phyloP scores from a whole-genome alignment of 495 filamentous ascomycete species.

The Neurospora discreta region DNA sequence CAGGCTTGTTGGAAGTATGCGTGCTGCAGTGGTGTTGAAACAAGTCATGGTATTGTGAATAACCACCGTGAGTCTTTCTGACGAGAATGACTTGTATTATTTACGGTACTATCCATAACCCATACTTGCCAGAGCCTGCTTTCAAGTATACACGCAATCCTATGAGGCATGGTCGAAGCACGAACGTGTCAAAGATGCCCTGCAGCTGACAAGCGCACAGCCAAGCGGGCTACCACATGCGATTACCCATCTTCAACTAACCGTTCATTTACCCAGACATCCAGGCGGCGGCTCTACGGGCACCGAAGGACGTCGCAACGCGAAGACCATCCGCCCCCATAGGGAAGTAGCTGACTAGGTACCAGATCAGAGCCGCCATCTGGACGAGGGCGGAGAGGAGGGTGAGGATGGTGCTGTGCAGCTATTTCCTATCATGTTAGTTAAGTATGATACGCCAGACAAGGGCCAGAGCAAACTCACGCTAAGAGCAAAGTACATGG shows the following conservation, averaged over 20 bases:
- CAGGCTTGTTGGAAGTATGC: background rate
- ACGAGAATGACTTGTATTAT: background rate
- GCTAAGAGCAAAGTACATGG: conserved; percentile 81
- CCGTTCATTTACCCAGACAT: conserved; percentile 56
- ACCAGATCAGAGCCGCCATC: conserved; percentile 76
- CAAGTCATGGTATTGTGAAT: background rate
- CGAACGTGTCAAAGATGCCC: background rate
- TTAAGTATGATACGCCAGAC: background rate
- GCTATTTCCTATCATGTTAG: conserved; percentile 37
- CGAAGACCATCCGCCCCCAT: conserved; percentile 87
- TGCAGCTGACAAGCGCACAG: background rate
- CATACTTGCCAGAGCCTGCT: background rate
- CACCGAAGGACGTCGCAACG: conserved; percentile 77
- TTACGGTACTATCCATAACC: background rate
- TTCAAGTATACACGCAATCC: background rate
- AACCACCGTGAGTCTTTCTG: background rate
- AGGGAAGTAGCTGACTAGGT: conserved; percentile 94
- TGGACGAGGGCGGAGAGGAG: conserved; percentile 75
- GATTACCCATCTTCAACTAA: background rate
- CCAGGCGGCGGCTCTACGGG: conserved; percentile 75
- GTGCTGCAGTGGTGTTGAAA: background rate
- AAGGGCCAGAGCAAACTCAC: conserved; percentile 46
- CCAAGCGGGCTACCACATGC: background rate
- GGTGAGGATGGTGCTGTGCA: conserved; percentile 70
- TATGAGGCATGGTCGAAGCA: background rate